Percentiles rank a stretch among this genome's conserved stretches.
These are phyloP conservation scores for Tricholoma sp. DNA, from an alignment of 768 basidiomycete species.

Conservation along the genomic window DNA sequence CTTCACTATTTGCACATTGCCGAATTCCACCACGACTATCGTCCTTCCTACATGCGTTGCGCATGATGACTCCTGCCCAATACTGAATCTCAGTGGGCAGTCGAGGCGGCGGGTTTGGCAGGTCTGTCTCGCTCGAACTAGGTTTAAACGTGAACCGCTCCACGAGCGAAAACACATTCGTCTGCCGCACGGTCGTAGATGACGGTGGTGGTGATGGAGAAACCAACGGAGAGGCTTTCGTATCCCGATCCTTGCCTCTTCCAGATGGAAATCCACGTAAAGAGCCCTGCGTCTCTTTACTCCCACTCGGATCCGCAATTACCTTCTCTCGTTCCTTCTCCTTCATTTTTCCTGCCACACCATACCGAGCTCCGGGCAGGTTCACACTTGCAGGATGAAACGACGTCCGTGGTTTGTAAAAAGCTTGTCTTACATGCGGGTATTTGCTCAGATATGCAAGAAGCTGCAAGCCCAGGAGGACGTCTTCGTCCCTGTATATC, in stretches of 20 bases:
- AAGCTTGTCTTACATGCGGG: constrained; percentile 93
- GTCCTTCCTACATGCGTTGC: constrained; percentile 98
- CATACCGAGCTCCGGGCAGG: constrained; percentile 28
- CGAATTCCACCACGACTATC: constrained; percentile 88
- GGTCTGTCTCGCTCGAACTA: constrained; percentile 70
- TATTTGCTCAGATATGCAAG: constrained; percentile 97
- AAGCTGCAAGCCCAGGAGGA: constrained; percentile 84
- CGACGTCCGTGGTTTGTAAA: constrained; percentile 83
- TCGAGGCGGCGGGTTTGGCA: constrained; percentile 63
- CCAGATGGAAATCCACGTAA: constrained; percentile 36
- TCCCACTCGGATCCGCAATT: background rate
- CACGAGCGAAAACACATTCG: constrained; percentile 94
- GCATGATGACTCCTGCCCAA: constrained; percentile 99
- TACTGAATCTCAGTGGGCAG: constrained; percentile 92
- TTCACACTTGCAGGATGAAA: constrained; percentile 72
- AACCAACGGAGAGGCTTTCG: constrained; percentile 2
- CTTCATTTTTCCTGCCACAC: constrained; percentile 22
- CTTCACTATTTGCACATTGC: constrained; percentile 94
- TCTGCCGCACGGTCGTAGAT: constrained; percentile 41
- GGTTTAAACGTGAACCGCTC: constrained; percentile 96
- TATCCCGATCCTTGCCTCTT: constrained; percentile 7
- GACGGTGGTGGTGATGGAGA: constrained; percentile 6
- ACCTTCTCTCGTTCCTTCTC: constrained; percentile 21
- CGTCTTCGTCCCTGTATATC: constrained; percentile 92
- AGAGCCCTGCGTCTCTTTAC: constrained; percentile 26